phyloP scores from a whole-genome alignment of 1,284 basidiomycete species.

The Leccinum laetum region DNA sequence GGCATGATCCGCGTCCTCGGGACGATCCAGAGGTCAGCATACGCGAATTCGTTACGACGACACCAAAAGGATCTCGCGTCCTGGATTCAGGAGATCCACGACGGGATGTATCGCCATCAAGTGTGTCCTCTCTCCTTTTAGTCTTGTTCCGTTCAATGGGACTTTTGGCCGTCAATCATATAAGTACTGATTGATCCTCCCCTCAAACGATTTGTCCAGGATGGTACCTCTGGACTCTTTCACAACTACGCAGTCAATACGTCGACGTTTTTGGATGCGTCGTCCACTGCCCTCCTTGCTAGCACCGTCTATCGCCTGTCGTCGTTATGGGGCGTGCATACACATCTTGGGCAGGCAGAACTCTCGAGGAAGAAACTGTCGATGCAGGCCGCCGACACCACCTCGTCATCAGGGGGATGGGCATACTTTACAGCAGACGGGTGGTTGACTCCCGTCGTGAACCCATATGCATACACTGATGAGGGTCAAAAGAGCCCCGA shows the following conservation, averaged over 20 bases:
- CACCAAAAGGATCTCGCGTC: conserved; percentile 36
- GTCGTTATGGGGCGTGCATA: conserved; percentile 49
- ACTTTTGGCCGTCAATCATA: background rate
- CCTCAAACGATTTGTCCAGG: background rate
- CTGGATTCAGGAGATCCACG: conserved; percentile 77
- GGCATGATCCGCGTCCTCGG: no score
- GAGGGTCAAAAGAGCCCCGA: conserved; percentile 56
- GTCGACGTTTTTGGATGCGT: conserved; percentile 70
- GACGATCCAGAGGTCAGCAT: no score
- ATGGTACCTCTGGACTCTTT: conserved; percentile 50
- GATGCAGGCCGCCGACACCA: conserved; percentile 14
- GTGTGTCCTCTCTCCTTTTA: conserved; percentile 30
- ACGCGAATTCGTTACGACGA: no score
- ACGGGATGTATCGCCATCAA: conserved; percentile 63
- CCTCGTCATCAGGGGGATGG: conserved; percentile 12
- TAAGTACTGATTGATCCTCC: background rate
- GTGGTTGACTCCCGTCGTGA: conserved; percentile 71
- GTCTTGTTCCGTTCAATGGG: background rate
- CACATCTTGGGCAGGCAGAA: conserved; percentile 59
- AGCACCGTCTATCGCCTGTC: conserved; percentile 74
- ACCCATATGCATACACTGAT: conserved; percentile 56
- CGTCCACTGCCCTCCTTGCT: conserved; percentile 77
- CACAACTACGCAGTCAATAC: conserved; percentile 73
- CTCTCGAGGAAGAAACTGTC: conserved; percentile 51
- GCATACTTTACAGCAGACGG: conserved; percentile 48